Conservation (phyloP, 345 rosid genomes). For the Salix purpurea region DNA sequence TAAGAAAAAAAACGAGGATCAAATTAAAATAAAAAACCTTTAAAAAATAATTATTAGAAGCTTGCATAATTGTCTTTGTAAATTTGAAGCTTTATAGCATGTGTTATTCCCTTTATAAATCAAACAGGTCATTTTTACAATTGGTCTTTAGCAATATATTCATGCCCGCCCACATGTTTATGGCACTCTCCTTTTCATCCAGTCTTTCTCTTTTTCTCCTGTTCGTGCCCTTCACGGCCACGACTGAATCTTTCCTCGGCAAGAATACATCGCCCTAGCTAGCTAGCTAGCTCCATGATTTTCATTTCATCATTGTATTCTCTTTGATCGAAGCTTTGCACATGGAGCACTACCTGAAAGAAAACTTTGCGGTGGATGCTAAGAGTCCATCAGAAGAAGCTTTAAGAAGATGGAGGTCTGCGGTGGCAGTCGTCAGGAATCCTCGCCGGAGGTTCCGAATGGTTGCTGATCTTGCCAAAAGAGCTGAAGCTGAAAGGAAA, state of each 20-base stretch:
- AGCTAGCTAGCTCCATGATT: background rate
- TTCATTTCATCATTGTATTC: background rate
- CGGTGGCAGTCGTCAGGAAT: conserved; percentile 28
- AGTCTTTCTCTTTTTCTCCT: background rate
- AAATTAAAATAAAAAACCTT: too few relatives aligned
- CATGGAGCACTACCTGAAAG: conserved; percentile 31
- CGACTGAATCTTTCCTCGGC: background rate
- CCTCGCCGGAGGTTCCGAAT: conserved; percentile 32
- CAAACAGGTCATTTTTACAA: too few relatives aligned
- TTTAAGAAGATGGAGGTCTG: conserved; percentile 24
- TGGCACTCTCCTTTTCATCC: background rate
- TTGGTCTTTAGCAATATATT: too few relatives aligned
- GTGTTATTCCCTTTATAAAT: too few relatives aligned
- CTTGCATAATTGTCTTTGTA: too few relatives aligned
- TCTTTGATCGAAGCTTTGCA: background rate
- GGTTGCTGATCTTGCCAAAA: conserved; percentile 32
- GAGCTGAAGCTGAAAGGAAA: conserved; percentile 25
- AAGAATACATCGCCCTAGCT: background rate
- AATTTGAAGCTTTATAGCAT: too few relatives aligned
- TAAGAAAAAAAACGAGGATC: too few relatives aligned
- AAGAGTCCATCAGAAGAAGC: conserved; percentile 29
- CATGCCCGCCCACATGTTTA: background rate
- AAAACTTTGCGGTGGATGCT: conserved; percentile 24
- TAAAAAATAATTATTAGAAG: too few relatives aligned
- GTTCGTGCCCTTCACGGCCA: background rate